Evolutionary conservation across 2,329 filamentous ascomycete genomes (phyloP).

Genomic region (Rhinocladiella mackenziei): DNA sequence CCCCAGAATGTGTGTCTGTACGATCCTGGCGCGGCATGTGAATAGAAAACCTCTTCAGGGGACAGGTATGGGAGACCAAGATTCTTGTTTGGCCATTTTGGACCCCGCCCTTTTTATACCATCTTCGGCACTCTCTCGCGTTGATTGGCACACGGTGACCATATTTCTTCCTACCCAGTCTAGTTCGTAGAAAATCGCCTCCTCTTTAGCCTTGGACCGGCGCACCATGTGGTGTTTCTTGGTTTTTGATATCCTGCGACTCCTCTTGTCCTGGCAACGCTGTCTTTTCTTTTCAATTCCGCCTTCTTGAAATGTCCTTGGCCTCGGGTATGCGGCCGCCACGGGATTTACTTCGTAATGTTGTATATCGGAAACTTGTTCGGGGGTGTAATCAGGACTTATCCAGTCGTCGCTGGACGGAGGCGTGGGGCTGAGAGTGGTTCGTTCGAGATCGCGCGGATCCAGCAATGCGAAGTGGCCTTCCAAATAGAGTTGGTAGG

Average conservation of each 20-base stretch:
- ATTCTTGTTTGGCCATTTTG: too few relatives aligned
- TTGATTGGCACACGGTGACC: constrained; percentile 9
- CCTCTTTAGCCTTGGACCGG: constrained; percentile 5
- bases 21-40: too few relatives aligned
- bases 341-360: constrained; percentile 3
- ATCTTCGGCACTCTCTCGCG: too few relatives aligned
- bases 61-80: too few relatives aligned
- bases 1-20: too few relatives aligned
- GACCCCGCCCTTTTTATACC: too few relatives aligned
- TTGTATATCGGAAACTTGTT: constrained; percentile 2
- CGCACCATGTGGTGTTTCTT: constrained; percentile 13
- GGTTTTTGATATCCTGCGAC: background rate
- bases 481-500: constrained; percentile 11
- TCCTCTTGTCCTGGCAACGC: constrained; percentile 6
- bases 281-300: constrained; percentile 6
- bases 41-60: too few relatives aligned
- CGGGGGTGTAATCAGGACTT: constrained; percentile 9
- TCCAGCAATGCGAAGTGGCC: constrained; percentile 13
- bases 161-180: constrained; percentile 13
- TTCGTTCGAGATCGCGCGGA: constrained; percentile 14
- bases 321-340: background rate
- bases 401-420: constrained; percentile 11
- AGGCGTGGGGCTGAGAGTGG: constrained; percentile 14
- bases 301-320: background rate
- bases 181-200: constrained; percentile 10